These are phyloP conservation scores for Thelonectria rubi DNA, from an alignment of 2,329 filamentous ascomycete species.

Conservation along the genomic window DNA sequence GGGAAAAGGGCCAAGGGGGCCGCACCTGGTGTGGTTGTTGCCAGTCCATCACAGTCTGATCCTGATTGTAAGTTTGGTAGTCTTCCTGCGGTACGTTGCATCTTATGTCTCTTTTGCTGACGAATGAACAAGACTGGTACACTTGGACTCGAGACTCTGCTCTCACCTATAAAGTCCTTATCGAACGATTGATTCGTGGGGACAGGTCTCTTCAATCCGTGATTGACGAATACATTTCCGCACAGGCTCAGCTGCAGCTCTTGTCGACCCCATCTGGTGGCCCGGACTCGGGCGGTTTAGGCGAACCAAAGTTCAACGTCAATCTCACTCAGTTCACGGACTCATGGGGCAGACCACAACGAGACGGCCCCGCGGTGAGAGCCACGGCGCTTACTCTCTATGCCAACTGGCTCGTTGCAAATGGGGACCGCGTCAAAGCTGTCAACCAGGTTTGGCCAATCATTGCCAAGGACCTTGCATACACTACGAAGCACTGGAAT, in stretches of 20 bases:
- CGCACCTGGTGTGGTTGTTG: constrained; percentile 61
- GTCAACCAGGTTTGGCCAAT: constrained; percentile 71
- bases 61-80: constrained; percentile 50
- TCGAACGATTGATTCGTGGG: constrained; percentile 68
- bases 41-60: constrained; percentile 59
- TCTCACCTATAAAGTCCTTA: constrained; percentile 72
- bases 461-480: constrained; percentile 76
- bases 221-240: constrained; percentile 72
- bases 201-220: constrained; percentile 66
- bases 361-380: constrained; percentile 79
- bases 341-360: constrained; percentile 77
- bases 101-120: not conserved
- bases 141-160: constrained; percentile 81
- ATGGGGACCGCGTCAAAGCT: constrained; percentile 66
- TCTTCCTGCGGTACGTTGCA: not conserved
- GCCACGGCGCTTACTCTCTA: constrained; percentile 77
- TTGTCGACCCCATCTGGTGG: constrained; percentile 74
- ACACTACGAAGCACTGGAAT: constrained; percentile 75
- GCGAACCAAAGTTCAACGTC: constrained; percentile 77
- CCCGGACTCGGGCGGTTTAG: constrained; percentile 62
- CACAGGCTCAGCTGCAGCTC: constrained; percentile 71
- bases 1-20: constrained; percentile 60
- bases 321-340: constrained; percentile 71
- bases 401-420: constrained; percentile 71
- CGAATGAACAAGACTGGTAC: constrained; percentile 71